phyloP scores from a whole-genome alignment of 2,329 filamentous ascomycete species.

The Nigrospora oryzae region DNA sequence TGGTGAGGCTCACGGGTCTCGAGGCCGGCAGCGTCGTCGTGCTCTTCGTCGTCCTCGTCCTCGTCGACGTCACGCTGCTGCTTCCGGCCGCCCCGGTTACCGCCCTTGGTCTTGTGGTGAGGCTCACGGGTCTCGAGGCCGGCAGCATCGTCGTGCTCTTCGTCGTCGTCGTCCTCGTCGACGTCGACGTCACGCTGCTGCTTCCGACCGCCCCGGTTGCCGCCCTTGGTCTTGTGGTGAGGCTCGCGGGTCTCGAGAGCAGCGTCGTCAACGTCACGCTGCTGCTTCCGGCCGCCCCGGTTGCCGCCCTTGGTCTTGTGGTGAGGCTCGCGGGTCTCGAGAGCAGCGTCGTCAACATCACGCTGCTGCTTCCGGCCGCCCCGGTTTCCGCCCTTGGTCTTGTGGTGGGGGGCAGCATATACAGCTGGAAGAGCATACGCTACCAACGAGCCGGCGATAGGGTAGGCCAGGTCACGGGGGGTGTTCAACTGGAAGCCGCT shows the following conservation, averaged over 20 bases:
- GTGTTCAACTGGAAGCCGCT: slow-evolving; percentile 15
- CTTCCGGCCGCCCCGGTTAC: neutral
- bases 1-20: slow-evolving; percentile 3
- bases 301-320: neutral
- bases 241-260: slow-evolving; percentile 2
- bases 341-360: neutral
- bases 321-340: slow-evolving; percentile 1
- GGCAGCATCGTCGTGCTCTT: neutral
- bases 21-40: neutral
- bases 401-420: slow-evolving; percentile 7
- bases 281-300: neutral
- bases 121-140: neutral
- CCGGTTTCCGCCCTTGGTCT: neutral
- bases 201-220: slow-evolving; percentile 1
- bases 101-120: slow-evolving; percentile 1
- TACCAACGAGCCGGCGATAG: slow-evolving; percentile 15
- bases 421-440: slow-evolving; percentile 16
- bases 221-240: slow-evolving; percentile 2
- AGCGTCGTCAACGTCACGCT: neutral
- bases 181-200: neutral
- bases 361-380: slow-evolving; percentile 1
- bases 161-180: no score
- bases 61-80: neutral
- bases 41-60: neutral
- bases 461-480: slow-evolving; percentile 11